These are phyloP conservation scores for Fusarium protoensiforme DNA, from an alignment of 2,329 filamentous ascomycete genomes.

Conservation along the genomic window DNA sequence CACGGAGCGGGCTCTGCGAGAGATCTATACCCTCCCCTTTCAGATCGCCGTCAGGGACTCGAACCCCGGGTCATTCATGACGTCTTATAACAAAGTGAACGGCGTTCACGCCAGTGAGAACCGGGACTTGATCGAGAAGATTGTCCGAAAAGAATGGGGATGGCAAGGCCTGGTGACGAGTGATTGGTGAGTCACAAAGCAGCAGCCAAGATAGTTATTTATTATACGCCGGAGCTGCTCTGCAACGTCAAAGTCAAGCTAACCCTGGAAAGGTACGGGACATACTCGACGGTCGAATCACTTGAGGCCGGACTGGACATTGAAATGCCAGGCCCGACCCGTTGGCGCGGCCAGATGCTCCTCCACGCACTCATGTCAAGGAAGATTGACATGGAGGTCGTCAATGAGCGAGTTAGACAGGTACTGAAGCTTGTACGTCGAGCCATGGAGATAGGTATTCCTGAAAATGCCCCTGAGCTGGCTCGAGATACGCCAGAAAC, in stretches of 20 bases:
- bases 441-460: conserved; percentile 64
- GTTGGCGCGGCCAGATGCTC: conserved; percentile 62
- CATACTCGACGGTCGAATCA: conserved; percentile 64
- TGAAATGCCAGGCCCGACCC: conserved; percentile 70
- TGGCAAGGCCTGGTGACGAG: conserved; percentile 69
- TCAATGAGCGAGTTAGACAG: conserved; percentile 68
- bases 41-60: conserved; percentile 52
- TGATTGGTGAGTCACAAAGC: conserved; percentile 59
- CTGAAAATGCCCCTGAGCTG: conserved; percentile 64
- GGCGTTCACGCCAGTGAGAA: conserved; percentile 67
- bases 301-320: conserved; percentile 65
- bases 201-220: background rate
- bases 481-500: conserved; percentile 70
- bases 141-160: conserved; percentile 67
- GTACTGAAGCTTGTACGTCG: conserved; percentile 68
- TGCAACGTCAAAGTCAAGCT: background rate
- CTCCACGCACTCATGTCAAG: conserved; percentile 65
- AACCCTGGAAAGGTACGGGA: conserved; percentile 47
- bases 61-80: conserved; percentile 66
- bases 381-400: conserved; percentile 64
- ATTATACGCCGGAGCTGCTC: background rate
- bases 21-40: background rate
- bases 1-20: background rate
- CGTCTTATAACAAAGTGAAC: conserved; percentile 69
- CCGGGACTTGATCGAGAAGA: conserved; percentile 58